These are phyloP conservation scores for Boletus edulis DNA, from an alignment of 768 basidiomycete genomes.

Conservation along the genomic window DNA sequence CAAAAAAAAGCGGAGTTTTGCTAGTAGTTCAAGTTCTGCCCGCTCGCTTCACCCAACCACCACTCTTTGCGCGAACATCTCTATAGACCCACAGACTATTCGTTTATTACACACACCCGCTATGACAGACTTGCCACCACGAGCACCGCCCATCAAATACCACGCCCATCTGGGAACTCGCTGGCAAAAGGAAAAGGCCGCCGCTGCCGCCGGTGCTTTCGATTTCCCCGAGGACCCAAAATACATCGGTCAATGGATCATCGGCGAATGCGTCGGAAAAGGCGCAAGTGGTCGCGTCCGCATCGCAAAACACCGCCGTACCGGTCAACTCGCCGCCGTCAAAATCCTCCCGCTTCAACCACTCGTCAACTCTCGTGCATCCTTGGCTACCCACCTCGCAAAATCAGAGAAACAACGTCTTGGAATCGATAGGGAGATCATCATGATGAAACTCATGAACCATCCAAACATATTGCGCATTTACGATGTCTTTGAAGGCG, in stretches of 20 bases:
- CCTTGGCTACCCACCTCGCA: slow-evolving; percentile 60
- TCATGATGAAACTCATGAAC: slow-evolving; percentile 99
- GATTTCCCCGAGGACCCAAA: slow-evolving; percentile 85
- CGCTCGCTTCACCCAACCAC: no score
- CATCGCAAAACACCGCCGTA: slow-evolving; percentile 82
- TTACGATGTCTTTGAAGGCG: slow-evolving; percentile 94
- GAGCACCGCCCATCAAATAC: slow-evolving; percentile 71
- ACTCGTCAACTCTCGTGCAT: slow-evolving; percentile 68
- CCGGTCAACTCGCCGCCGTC: slow-evolving; percentile 90
- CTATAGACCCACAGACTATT: slow-evolving; percentile 20
- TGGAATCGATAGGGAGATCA: slow-evolving; percentile 91
- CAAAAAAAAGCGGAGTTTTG: no score
- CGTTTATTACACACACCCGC: no score
- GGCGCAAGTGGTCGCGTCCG: slow-evolving; percentile 94
- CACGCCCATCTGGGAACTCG: slow-evolving; percentile 70
- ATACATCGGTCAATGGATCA: slow-evolving; percentile 86
- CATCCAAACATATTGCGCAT: slow-evolving; percentile 96
- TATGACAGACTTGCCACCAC: slow-evolving; percentile 55
- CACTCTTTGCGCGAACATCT: slow-evolving; percentile 6
- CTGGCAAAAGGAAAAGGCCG: slow-evolving; percentile 86
- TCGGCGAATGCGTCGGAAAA: slow-evolving; percentile 92
- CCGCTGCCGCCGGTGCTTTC: slow-evolving; percentile 70
- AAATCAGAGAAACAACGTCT: slow-evolving; percentile 81
- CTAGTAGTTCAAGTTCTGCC: no score
- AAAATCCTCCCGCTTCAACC: slow-evolving; percentile 91